Conservation (phyloP, 2,329 filamentous ascomycete genomes). For the Ophiocordyceps robertsii region DNA sequence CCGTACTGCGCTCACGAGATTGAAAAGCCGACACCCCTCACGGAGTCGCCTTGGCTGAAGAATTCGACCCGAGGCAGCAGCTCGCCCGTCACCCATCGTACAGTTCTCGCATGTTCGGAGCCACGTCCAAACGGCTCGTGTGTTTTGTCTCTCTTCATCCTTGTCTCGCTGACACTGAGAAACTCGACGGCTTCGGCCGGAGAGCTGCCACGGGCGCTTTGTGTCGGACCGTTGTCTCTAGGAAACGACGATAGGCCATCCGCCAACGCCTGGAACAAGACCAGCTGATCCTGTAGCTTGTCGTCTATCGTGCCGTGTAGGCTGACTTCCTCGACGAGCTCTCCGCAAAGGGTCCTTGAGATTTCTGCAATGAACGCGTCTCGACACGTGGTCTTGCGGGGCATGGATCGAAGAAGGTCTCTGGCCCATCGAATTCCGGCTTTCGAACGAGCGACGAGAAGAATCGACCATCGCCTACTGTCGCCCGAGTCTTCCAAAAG, state of each 20-base stretch:
- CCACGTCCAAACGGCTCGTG: neutral
- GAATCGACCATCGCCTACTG: neutral
- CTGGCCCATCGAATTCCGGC: neutral
- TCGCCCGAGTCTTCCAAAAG: neutral
- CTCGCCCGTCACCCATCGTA: neutral
- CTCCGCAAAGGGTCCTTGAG: neutral
- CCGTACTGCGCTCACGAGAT: neutral
- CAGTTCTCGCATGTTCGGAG: neutral
- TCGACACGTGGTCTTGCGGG: neutral
- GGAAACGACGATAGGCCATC: neutral
- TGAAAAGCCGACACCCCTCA: neutral
- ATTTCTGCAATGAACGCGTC: neutral
- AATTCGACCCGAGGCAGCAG: neutral
- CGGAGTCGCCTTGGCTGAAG: neutral
- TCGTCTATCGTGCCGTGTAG: neutral
- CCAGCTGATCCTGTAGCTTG: neutral
- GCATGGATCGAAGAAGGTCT: neutral
- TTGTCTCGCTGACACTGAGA: neutral
- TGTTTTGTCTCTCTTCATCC: neutral
- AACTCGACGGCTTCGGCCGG: neutral
- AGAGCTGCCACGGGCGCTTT: neutral
- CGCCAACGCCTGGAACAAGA: neutral
- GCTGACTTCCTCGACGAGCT: neutral
- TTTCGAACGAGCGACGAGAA: neutral
- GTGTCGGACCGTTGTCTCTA: neutral